These are phyloP conservation scores for Aegle marmelos DNA, from an alignment of 345 rosid species.

Conservation along the genomic window DNA sequence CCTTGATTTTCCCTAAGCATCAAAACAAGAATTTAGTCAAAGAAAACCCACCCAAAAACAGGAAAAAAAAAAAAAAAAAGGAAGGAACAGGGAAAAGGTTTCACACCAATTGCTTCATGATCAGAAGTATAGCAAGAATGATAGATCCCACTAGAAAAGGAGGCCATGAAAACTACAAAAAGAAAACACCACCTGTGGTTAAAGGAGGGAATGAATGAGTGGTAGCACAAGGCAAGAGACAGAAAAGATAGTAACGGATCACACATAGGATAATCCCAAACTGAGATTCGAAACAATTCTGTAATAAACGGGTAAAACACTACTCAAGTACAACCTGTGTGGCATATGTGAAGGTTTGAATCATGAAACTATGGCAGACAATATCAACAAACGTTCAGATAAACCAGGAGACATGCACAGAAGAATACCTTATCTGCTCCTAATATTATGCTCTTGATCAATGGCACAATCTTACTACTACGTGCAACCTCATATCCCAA, in stretches of 20 bases:
- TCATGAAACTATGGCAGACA: neutral
- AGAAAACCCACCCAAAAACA: conserved; percentile 4
- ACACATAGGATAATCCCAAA: neutral
- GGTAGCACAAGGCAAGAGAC: conserved; percentile 22
- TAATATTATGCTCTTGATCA: conserved; percentile 83
- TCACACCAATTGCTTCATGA: conserved; percentile 91
- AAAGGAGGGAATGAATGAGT: conserved; percentile 39
- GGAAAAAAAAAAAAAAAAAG: neutral
- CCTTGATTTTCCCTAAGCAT: conserved; percentile 82
- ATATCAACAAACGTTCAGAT: neutral
- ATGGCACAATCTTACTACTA: conserved; percentile 89
- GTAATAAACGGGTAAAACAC: conserved; percentile 1
- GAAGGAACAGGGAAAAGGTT: conserved; percentile 11
- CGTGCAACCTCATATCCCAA: conserved; percentile 77
- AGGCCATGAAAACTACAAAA: conserved; percentile 98
- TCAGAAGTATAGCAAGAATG: conserved; percentile 73
- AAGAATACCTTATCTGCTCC: conserved; percentile 75
- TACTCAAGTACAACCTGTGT: neutral
- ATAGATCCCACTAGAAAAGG: conserved; percentile 95
- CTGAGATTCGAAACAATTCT: neutral
- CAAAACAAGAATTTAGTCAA: conserved; percentile 14
- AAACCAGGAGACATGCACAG: conserved; percentile 4
- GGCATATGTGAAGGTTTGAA: conserved; percentile 9
- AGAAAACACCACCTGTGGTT: conserved; percentile 58
- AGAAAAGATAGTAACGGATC: conserved; percentile 5